Evolutionary conservation across 768 basidiomycete species (phyloP), one percentile per base, ranked within the genome.

Genomic region (Symmetrospora coprosmae): DNA sequence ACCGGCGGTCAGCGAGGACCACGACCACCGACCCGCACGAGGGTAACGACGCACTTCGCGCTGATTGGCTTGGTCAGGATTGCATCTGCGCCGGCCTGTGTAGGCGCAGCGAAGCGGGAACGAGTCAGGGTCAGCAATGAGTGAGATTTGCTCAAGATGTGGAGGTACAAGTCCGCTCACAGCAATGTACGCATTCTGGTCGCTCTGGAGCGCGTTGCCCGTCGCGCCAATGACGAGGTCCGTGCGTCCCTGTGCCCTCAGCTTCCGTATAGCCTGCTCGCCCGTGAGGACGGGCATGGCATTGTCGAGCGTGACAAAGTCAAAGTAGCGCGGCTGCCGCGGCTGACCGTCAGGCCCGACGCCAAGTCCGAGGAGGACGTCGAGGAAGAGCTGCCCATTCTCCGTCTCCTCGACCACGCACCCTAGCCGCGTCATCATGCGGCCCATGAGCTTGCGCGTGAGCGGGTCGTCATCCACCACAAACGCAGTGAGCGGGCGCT

Each of bases 361-460:
- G 19, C 35, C 41, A 19, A 51, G 62, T 30, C 81, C 80, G 5
- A 85, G 66, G 31, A 87, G 81, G 77, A 85, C 76, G 62, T 85
- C 80, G 51, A 88, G 73, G 21, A 86, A 86, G 34, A 82, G 71
- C 68, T 83, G 79, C 5, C 88, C 88, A 67, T 91, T 87, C 74
- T 89, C 85, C 11, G 88, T 87, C 17, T 80, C 81, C 14, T 79
- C 75, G n/a, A 89, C 86, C 30, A 72, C 71, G 71, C 86, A 88
- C 0, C 87, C 86, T 1, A 89, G 75, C 34, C 86, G 77, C n/a
- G 79, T 78, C 40, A 90, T 75, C 71, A 87, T 79, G 23, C 86
- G 78, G 62, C 77, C 78, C 87, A 90, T 88, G 62, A 90, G 74
- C 50, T 78, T 81, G 50, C 87, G 79, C 50, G 88, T 89, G 53